Percentiles rank a stretch among this genome's conserved stretches.
phyloP scores from a whole-genome alignment of 257 asterid species.

The Solanum infundibuliforme region DNA sequence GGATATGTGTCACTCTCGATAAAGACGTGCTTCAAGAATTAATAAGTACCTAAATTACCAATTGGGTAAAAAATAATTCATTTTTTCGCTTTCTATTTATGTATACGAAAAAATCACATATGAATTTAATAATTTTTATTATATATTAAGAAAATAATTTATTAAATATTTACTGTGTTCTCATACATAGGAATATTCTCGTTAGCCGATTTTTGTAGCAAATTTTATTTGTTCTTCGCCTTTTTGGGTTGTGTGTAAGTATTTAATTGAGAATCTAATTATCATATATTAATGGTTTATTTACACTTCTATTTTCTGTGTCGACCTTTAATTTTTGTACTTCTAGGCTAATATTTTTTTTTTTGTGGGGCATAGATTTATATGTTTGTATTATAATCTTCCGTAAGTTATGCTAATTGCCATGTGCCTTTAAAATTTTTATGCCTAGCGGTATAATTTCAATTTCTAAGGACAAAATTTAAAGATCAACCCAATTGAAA shows the following conservation, averaged over 20 bases:
- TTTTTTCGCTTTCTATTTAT: not conserved
- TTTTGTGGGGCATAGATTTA: too few relatives aligned
- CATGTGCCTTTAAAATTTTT: not conserved
- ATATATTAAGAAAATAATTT: not conserved
- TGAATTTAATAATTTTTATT: not conserved
- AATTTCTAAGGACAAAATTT: too few relatives aligned
- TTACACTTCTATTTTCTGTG: accelerated
- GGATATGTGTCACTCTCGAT: not conserved
- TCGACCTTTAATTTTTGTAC: too few relatives aligned
- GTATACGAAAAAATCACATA: not conserved
- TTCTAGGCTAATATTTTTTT: too few relatives aligned
- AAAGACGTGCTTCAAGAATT: not conserved
- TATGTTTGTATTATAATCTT: too few relatives aligned
- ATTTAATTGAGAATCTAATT: not conserved
- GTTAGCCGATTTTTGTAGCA: too few relatives aligned
- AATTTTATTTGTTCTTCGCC: too few relatives aligned
- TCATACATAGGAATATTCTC: too few relatives aligned
- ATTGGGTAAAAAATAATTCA: not conserved
- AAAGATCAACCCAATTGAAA: not conserved
- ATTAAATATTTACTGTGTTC: not conserved
- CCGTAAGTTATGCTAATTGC: not conserved
- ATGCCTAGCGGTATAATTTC: not conserved
- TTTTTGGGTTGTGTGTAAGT: not conserved
- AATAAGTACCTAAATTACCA: not conserved
- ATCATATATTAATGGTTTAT: not conserved